Conservation (phyloP, 2,329 filamentous ascomycete species). For the Colletotrichum brevisporum region DNA sequence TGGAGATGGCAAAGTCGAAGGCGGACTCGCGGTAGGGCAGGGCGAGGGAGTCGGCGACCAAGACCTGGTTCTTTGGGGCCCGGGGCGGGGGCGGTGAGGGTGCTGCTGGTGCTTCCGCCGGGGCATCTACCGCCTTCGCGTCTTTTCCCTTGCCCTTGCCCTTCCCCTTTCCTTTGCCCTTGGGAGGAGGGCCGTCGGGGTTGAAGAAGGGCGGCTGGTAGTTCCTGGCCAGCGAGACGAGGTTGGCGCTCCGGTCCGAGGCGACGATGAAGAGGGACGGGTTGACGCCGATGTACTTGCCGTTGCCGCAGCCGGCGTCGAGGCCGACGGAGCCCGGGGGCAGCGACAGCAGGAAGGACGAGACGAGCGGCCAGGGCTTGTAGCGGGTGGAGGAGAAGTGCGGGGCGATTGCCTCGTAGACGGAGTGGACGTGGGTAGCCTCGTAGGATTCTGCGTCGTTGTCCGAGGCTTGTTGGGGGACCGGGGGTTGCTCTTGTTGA, state of each 20-base stretch:
- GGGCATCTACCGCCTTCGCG: neutral
- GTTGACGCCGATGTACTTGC: conserved; percentile 92
- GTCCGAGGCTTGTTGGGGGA: neutral
- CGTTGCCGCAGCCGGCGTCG: conserved; percentile 96
- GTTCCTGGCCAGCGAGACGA: conserved; percentile 64
- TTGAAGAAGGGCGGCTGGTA: conserved; percentile 38
- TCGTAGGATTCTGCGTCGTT: conserved; percentile 76
- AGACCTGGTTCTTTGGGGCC: conserved; percentile 60
- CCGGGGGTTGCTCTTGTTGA: neutral
- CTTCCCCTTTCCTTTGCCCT: conserved; percentile 26
- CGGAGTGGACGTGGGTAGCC: conserved; percentile 86
- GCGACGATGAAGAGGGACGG: conserved; percentile 83
- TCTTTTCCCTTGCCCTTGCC: conserved; percentile 36
- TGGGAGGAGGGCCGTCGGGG: conserved; percentile 2
- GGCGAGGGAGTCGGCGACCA: conserved; percentile 86
- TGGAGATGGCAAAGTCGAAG: conserved; percentile 90
- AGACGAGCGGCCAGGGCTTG: conserved; percentile 93
- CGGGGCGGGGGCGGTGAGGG: neutral
- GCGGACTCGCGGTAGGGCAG: conserved; percentile 78
- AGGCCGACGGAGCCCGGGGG: conserved; percentile 82
- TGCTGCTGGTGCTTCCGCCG: neutral
- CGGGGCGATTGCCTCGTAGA: conserved; percentile 89
- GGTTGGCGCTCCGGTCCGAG: conserved; percentile 81
- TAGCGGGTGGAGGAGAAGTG: conserved; percentile 87
- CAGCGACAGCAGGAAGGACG: conserved; percentile 79